Percentiles rank a stretch among this genome's conserved stretches.
phyloP scores from a whole-genome alignment of 257 asterid species.

The Fraxinus pennsylvanica region DNA sequence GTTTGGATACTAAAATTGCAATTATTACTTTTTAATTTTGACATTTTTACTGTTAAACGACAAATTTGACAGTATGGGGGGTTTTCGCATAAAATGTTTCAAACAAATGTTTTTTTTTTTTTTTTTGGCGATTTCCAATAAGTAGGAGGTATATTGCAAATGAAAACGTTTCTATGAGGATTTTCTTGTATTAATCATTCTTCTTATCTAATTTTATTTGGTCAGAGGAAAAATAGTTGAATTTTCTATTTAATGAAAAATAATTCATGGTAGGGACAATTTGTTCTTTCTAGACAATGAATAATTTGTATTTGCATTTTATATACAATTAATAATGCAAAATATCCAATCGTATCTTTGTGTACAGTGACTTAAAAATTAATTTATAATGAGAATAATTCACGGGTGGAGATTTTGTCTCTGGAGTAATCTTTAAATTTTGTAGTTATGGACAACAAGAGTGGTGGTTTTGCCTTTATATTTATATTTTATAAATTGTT shows the following conservation, averaged over 20 bases:
- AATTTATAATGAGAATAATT: slow-evolving; percentile 19
- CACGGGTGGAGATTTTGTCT: slow-evolving; percentile 22
- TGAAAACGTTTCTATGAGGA: too few species aligned
- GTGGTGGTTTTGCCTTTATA: neutral
- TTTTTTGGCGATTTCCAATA: too few species aligned
- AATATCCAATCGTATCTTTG: slow-evolving; percentile 33
- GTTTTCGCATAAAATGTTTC: too few species aligned
- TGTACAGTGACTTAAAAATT: slow-evolving; percentile 18
- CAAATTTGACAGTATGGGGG: too few species aligned
- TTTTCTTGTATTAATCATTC: too few species aligned
- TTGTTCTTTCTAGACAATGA: slow-evolving; percentile 21
- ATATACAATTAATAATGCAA: slow-evolving; percentile 20
- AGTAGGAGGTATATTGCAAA: too few species aligned
- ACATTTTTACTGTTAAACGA: too few species aligned
- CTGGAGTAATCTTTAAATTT: neutral
- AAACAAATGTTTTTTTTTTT: too few species aligned
- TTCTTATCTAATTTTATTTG: neutral
- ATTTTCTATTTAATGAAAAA: neutral
- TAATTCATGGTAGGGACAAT: slow-evolving; percentile 30
- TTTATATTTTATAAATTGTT: neutral
- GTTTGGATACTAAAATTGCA: too few species aligned
- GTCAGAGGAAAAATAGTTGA: neutral
- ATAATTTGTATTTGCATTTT: slow-evolving; percentile 31
- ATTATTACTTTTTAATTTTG: too few species aligned
- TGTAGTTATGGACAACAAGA: neutral